Evolutionary conservation across 768 basidiomycete genomes (phyloP), one percentile per base, ranked within the genome.

Genomic region (Pisolithus tinctorius): DNA sequence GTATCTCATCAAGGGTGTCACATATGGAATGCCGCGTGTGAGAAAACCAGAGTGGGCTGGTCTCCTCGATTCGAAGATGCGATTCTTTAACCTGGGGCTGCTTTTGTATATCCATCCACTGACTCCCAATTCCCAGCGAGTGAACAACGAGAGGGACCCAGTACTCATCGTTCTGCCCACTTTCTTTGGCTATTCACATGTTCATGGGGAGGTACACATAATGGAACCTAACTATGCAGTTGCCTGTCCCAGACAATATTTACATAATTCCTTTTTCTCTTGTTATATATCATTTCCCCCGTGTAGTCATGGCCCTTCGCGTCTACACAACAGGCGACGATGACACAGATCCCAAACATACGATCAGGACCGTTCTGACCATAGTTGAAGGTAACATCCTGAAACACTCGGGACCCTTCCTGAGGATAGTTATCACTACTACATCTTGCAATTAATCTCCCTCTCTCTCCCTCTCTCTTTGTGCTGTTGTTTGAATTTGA

Each of bases 111-210:
- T 26, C 14, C 10, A 16, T 14, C 7, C 9, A 16, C 34, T 64
- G 60, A 57, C 62, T 31, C 44, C 56, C 4, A 52, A 66, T 55
- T 61, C 60, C 48, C 62, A 50, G 50, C 55, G 65, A 38, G 55
- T 67, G 27, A 66, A 66, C 50, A 66, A 66, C n/a, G 27, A 50
- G 48, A 64, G 58, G 17, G 75, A 80, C 57, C 52, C 72, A 27
- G 66, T 84, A 40, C 83, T 83, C 23, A 82, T 79, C 52, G 70
- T 84, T 9, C 82, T 82, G 7, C 76, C 72, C 2, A 68, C 71
- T 17, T 69, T 65, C 51, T 59, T 82, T 52, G 78, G 77, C 46
- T 84, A 74, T 64, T 77, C 58, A 6, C 62, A 66, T 23, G 62
- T 64, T 11, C 55, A 54, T 27, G 71, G 72, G 10, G 76, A 77